Conservation (phyloP, 495 filamentous ascomycete genomes). For the Penicillium soppii region DNA sequence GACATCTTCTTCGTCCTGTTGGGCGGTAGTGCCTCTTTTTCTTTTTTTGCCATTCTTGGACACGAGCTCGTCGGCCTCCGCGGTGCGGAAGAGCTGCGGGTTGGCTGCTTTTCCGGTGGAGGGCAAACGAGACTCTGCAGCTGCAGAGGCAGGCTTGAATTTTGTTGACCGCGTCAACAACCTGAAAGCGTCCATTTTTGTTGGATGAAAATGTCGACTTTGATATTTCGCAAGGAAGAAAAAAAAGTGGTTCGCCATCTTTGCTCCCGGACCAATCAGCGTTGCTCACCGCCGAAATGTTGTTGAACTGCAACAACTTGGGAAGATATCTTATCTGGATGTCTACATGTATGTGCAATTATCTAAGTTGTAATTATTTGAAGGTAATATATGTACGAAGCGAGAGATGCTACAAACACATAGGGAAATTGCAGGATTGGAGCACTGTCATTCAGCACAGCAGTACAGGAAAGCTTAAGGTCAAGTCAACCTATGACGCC, state of each 20-base stretch:
- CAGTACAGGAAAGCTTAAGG: too few relatives aligned
- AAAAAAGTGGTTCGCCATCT: slow-evolving; percentile 23
- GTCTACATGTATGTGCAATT: too few relatives aligned
- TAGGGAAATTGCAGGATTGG: too few relatives aligned
- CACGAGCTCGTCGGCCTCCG: slow-evolving; percentile 33
- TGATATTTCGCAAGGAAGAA: slow-evolving; percentile 32
- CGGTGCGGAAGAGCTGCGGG: slow-evolving; percentile 53
- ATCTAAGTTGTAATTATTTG: too few relatives aligned
- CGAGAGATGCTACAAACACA: too few relatives aligned
- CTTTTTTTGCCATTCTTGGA: slow-evolving; percentile 39
- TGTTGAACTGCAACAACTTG: not conserved
- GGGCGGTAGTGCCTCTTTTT: slow-evolving; percentile 28
- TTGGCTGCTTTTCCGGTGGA: slow-evolving; percentile 50
- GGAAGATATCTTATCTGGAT: too few relatives aligned
- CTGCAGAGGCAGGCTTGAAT: slow-evolving; percentile 36
- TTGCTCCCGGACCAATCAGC: slow-evolving; percentile 41
- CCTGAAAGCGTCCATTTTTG: slow-evolving; percentile 54
- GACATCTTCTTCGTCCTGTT: slow-evolving; percentile 24
- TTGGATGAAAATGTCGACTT: slow-evolving; percentile 13
- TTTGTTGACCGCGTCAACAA: slow-evolving; percentile 55
- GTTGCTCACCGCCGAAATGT: not conserved
- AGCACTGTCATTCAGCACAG: too few relatives aligned
- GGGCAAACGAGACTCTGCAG: slow-evolving; percentile 35
- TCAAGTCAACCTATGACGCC: too few relatives aligned
- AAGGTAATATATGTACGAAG: too few relatives aligned